Conservation (phyloP, 2,329 filamentous ascomycete species). For the Diplocarpon mali region DNA sequence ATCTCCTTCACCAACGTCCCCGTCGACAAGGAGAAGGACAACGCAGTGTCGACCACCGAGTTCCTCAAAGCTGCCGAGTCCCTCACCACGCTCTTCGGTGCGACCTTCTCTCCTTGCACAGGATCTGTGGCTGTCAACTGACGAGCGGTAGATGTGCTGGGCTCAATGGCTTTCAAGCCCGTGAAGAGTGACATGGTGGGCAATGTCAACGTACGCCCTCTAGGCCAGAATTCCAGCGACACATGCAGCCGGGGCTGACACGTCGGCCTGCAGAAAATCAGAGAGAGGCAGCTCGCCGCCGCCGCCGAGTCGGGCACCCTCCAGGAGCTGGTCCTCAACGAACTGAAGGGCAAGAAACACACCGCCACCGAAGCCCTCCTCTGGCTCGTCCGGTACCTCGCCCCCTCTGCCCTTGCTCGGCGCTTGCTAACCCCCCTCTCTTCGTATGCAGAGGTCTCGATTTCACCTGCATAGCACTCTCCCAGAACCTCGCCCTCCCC, state of each 20-base stretch:
- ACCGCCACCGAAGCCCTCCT: conserved; percentile 78
- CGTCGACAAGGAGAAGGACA: conserved; percentile 59
- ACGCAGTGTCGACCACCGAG: conserved; percentile 69
- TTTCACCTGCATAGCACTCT: conserved; percentile 80
- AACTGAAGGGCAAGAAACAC: conserved; percentile 85
- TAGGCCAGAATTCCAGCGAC: not conserved
- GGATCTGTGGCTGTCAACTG: too few relatives aligned
- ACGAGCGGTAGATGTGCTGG: conserved; percentile 42
- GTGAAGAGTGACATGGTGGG: conserved; percentile 87
- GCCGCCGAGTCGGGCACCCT: conserved; percentile 72
- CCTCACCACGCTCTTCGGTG: conserved; percentile 78
- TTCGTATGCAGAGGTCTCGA: conserved; percentile 62
- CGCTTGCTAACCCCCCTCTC: not conserved
- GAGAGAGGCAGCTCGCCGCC: conserved; percentile 67
- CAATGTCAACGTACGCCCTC: conserved; percentile 66
- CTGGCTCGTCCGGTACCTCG: conserved; percentile 75
- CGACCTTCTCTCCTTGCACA: conserved; percentile 8
- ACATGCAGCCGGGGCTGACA: not conserved
- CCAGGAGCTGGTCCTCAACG: conserved; percentile 75
- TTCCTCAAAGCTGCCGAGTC: conserved; percentile 90
- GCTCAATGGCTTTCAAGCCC: conserved; percentile 68
- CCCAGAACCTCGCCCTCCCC: conserved; percentile 59
- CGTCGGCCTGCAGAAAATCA: conserved; percentile 59
- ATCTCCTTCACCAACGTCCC: conserved; percentile 76
- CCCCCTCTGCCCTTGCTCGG: conserved; percentile 1